Evolutionary conservation across 139 green algal genomes (phyloP).

Genomic region (Micromonas pusilla): DNA sequence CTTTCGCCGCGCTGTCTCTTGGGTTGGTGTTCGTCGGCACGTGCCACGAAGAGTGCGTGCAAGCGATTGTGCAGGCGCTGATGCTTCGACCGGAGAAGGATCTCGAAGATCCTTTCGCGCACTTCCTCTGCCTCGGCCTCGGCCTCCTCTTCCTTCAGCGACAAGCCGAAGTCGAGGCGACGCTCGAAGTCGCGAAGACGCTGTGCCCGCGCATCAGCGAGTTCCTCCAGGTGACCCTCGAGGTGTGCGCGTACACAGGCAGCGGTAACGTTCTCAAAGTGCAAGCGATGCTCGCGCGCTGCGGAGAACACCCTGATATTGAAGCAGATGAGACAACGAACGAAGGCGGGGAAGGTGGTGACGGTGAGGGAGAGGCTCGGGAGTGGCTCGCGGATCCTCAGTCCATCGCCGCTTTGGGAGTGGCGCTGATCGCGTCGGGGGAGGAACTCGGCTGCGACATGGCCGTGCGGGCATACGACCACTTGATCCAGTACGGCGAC

Average conservation of each 20-base stretch:
- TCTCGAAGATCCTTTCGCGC: slow-evolving; percentile 62
- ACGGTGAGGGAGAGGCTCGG: background rate
- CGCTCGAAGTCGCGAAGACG: slow-evolving; percentile 86
- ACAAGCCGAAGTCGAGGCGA: slow-evolving; percentile 82
- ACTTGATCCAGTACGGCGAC: slow-evolving; percentile 90
- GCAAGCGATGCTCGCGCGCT: slow-evolving; percentile 80
- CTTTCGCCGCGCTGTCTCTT: slow-evolving; percentile 80
- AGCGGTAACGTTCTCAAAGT: slow-evolving; percentile 94
- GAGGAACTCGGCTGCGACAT: slow-evolving; percentile 90
- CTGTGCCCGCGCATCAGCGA: slow-evolving; percentile 40
- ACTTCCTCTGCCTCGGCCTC: slow-evolving; percentile 75
- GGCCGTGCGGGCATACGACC: slow-evolving; percentile 78
- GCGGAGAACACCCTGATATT: slow-evolving; percentile 77
- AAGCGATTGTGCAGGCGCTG: slow-evolving; percentile 71
- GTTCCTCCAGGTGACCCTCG: slow-evolving; percentile 55
- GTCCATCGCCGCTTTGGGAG: slow-evolving; percentile 72
- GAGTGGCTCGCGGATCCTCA: slow-evolving; percentile 54
- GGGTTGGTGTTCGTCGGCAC: slow-evolving; percentile 81
- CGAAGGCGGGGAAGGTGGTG: slow-evolving; percentile 43
- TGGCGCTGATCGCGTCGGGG: slow-evolving; percentile 86
- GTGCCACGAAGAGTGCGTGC: slow-evolving; percentile 61
- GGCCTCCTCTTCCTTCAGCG: slow-evolving; percentile 90
- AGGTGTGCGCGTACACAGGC: slow-evolving; percentile 85
- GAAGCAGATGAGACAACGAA: slow-evolving; percentile 50
- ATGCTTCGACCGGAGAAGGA: slow-evolving; percentile 79